Evolutionary conservation across 805 yeast species (phyloP), one percentile per base, ranked within the genome.

Genomic region (Groenewaldozyma tartarivorans): DNA sequence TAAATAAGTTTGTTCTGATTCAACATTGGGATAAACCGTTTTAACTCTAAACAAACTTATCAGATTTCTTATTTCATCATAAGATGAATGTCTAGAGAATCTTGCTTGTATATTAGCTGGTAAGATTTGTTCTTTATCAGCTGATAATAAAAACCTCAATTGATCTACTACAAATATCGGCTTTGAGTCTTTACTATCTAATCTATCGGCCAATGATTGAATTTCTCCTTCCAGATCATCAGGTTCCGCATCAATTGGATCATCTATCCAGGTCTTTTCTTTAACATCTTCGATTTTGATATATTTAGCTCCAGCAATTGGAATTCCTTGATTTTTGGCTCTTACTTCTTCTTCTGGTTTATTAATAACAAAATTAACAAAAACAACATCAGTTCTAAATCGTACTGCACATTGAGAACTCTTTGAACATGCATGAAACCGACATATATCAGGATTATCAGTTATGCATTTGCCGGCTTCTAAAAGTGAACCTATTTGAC

Each of bases 1-100:
- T 6, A n/a, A 16, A 26, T 30, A 33, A 11, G 34, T 20, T 19
- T 18, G 20, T 18, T 30, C 20, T 11, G 36, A 13, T 15, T 37
- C 40, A 35, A 39, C 38, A 35, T 45, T 46, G 1, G 53, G 52
- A 39, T 48, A 48, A 13, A 50, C 52, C 4, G 39, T 33, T 30
- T 33, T 39, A 2, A 51, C 51, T 2, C 44, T 35, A 37, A 60
- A 53, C 29, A 48, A 11, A 2, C 36, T 35, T 2, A 49, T 30
- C 4, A 60, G 46, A 5, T 39, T 36, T 17, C 39, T 4, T 7
- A 58, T 38, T 34, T 58, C 63, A 0, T 48, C 46, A 31, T 42
- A 46, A 1, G 63, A 60, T 3, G 63, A 55, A 36, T 60, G 64
- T 6, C 63, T 41, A 3, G 62, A 58, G 38, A 56, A 59, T 24